phyloP scores from a whole-genome alignment of 2,329 filamentous ascomycete species.

The Calonectria pauciramosa region DNA sequence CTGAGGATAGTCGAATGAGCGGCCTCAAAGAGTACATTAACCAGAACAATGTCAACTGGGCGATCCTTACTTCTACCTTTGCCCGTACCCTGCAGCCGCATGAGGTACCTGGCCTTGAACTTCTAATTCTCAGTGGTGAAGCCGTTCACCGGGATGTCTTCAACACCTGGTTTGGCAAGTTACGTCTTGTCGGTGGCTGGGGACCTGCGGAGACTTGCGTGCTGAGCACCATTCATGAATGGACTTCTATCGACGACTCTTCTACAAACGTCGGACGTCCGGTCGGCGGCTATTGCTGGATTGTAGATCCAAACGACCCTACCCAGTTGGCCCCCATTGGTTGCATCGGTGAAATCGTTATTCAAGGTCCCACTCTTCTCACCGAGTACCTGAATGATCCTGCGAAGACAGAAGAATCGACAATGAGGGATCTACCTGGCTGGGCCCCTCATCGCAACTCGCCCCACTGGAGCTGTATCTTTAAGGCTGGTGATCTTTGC shows the following conservation, averaged over 20 bases:
- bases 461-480: neutral
- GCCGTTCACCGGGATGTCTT: neutral
- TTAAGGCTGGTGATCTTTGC: constrained; percentile 1
- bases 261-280: neutral
- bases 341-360: neutral
- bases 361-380: constrained; percentile 4
- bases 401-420: neutral
- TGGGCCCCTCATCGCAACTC: neutral
- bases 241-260: neutral
- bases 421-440: neutral
- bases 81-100: neutral
- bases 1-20: neutral
- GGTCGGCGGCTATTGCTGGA: constrained; percentile 2
- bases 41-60: neutral
- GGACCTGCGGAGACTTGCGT: constrained; percentile 7
- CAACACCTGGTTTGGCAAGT: neutral
- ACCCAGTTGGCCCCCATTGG: neutral
- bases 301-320: neutral
- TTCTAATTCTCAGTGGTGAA: neutral
- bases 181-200: neutral
- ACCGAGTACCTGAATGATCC: neutral
- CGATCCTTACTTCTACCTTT: neutral
- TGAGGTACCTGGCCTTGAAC: neutral
- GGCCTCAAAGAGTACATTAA: neutral
- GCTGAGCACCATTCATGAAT: neutral